Base-by-base conservation (phyloP, 441 rosid genomes). In the Jatropha multifida region DNA sequence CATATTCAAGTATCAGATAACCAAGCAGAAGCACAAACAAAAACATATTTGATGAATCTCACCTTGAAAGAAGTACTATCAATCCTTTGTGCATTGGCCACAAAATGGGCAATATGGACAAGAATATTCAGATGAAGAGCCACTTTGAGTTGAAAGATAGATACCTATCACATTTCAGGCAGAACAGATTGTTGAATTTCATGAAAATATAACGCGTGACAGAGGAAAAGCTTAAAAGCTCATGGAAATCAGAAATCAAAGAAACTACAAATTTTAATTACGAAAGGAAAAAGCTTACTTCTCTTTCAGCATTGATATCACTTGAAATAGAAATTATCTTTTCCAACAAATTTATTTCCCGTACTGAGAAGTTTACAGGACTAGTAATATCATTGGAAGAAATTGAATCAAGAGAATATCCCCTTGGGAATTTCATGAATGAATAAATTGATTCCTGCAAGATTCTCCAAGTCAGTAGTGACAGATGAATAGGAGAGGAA, bases 371-470 rank as follows among this genome's bases (percentile, higher is more conserved):
- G 66, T 75, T 81, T 65, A 83, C 79, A 73, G 85, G 84, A 74
- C 80, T 81, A 80, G 83, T 77, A 52, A 79, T 80, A 69, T 75
- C 74, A 68, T 71, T 77, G 41, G 85, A 83, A 77, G 86, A 79
- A 76, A 80, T 64, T 55, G 86, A 80, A 55, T 81, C 76, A 54
- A 72, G 62, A 7, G 72, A 74, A 74, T 79, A 74, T 41, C 84
- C 81, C 80, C 97, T 83, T 59, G 99, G 99, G 82, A 90, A 92
- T 76, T 90, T 90, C 97, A 94, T 89, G 74, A 96, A 90, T 54
- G 90, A 83, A 81, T 86, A 83, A 74, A 93, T 78, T 18, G 92
- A 82, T 60, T 86, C 98, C 99, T 96, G 93, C 79, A 77, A 86
- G 58, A 62, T 62, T 71, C 62, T 74, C 68, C 48, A 65, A 60